A percentile compares a stretch with the other conserved stretches of the same genome.
Evolutionary conservation across 2,329 filamentous ascomycete genomes (phyloP).

Genomic region (Colletotrichum scovillei): DNA sequence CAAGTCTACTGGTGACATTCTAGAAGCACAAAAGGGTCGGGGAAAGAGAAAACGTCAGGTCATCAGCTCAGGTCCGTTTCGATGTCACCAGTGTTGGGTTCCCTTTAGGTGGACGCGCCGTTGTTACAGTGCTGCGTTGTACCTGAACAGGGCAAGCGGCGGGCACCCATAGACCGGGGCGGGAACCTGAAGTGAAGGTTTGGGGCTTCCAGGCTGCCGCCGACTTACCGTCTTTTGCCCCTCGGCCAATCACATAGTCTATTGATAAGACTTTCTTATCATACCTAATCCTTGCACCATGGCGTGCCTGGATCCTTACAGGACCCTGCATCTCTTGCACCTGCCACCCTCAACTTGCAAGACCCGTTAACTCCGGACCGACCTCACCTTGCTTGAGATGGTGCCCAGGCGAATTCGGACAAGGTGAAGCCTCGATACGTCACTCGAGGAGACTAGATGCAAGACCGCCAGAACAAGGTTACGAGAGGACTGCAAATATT

Average conservation of each 20-base stretch:
- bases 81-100: neutral
- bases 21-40: neutral
- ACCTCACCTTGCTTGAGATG: neutral
- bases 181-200: neutral
- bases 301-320: neutral
- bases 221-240: neutral
- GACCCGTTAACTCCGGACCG: neutral
- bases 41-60: neutral
- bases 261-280: constrained; percentile 3
- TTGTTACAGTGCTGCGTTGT: neutral
- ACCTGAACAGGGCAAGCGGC: neutral
- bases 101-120: neutral
- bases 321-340: constrained; percentile 2
- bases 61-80: neutral
- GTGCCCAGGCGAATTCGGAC: too few relatives aligned
- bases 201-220: constrained; percentile 5
- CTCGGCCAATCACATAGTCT: neutral
- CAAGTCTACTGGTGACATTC: neutral
- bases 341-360: neutral
- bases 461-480: neutral
- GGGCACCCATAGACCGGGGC: neutral
- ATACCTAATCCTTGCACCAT: neutral
- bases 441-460: neutral
- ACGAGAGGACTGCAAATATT: too few relatives aligned
- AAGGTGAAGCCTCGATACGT: neutral